Percentiles rank a stretch among this genome's conserved stretches.
phyloP scores from a whole-genome alignment of 2,329 filamentous ascomycete genomes.

The Lachnellula suecica region DNA sequence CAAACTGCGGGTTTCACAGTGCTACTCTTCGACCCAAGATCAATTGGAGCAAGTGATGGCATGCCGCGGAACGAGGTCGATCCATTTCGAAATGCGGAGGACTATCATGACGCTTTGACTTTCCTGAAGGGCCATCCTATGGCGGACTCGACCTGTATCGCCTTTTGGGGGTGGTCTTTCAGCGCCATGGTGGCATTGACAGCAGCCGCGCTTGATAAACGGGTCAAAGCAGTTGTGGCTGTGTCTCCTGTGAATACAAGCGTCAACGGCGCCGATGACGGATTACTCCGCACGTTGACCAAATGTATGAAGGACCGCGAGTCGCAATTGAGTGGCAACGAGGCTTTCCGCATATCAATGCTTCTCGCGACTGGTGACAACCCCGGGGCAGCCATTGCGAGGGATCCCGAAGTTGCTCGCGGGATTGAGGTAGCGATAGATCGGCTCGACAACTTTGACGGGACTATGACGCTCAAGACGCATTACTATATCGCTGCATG shows the following conservation, averaged over 20 bases:
- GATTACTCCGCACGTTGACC: slow-evolving; percentile 25
- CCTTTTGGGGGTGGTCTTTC: slow-evolving; percentile 37
- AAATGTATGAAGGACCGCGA: slow-evolving; percentile 38
- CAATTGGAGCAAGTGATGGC: slow-evolving; percentile 32
- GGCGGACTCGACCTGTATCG: slow-evolving; percentile 33
- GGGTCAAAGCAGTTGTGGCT: slow-evolving; percentile 37
- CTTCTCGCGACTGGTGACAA: slow-evolving; percentile 38
- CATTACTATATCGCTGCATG: slow-evolving; percentile 32
- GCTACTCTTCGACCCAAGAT: slow-evolving; percentile 35
- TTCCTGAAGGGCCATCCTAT: slow-evolving; percentile 30
- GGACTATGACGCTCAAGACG: slow-evolving; percentile 31
- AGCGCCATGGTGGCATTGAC: slow-evolving; percentile 37
- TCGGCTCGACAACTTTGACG: slow-evolving; percentile 13
- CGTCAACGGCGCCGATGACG: slow-evolving; percentile 5
- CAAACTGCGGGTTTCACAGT: slow-evolving; percentile 33
- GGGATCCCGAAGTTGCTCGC: slow-evolving; percentile 12
- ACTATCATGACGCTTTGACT: slow-evolving; percentile 37
- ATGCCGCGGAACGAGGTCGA: slow-evolving; percentile 33
- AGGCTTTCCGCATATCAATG: slow-evolving; percentile 36
- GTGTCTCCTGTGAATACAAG: slow-evolving; percentile 15
- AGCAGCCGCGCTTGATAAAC: slow-evolving; percentile 37
- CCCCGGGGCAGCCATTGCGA: slow-evolving; percentile 36
- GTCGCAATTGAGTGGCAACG: slow-evolving; percentile 39
- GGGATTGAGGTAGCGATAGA: slow-evolving; percentile 18
- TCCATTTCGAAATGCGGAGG: slow-evolving; percentile 29